Evolutionary conservation across 106 monocot genomes (phyloP).

Genomic region (Allium fistulosum): DNA sequence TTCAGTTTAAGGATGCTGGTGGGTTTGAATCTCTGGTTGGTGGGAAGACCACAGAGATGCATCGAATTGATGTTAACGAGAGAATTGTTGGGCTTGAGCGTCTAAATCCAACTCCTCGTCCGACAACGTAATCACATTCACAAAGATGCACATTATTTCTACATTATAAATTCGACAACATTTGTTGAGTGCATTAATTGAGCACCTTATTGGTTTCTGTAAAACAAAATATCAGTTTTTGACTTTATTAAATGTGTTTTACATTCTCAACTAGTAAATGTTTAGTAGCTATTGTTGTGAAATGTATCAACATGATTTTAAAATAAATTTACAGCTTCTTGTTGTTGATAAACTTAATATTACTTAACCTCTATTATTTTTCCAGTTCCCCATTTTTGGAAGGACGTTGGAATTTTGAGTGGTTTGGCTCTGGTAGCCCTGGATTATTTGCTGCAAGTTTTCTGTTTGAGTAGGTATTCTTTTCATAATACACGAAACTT

Average conservation of each 20-base stretch:
- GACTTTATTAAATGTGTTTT: not conserved
- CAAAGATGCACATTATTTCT: not conserved
- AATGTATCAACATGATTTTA: too few species aligned
- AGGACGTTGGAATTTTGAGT: constrained; percentile 97
- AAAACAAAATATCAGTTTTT: not conserved
- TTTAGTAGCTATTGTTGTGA: not conserved
- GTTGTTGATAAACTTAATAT: not conserved
- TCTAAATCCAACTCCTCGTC: constrained; percentile 91
- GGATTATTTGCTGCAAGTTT: constrained; percentile 68
- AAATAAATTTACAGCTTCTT: not conserved
- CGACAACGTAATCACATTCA: constrained; percentile 70
- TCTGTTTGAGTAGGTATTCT: constrained; percentile 83
- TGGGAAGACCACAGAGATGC: constrained; percentile 87
- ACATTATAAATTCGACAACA: not conserved
- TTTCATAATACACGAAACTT: not conserved
- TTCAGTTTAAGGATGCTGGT: constrained; percentile 93
- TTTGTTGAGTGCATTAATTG: not conserved
- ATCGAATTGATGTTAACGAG: constrained; percentile 91
- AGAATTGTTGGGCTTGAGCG: constrained; percentile 86
- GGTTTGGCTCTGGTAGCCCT: constrained; percentile 85
- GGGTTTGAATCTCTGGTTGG: constrained; percentile 79
- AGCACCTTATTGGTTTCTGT: too few species aligned
- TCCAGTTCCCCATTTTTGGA: constrained; percentile 88
- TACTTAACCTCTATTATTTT: constrained; percentile 1
- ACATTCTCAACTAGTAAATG: not conserved